These are phyloP conservation scores for Suillus alpinus DNA, from an alignment of 768 basidiomycete genomes.

Conservation along the genomic window DNA sequence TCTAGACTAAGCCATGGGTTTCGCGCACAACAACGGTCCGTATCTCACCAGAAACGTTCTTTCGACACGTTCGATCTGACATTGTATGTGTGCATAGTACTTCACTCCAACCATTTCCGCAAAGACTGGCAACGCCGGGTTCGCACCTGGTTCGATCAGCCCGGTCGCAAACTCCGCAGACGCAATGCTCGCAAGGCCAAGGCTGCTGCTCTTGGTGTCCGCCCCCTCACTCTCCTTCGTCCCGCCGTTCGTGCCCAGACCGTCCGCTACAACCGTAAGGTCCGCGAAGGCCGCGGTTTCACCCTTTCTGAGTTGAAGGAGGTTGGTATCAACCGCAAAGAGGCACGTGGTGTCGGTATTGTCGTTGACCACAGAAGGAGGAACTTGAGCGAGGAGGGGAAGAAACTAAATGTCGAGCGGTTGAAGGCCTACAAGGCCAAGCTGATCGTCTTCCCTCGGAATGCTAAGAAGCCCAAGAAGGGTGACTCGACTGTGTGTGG, in stretches of 20 bases:
- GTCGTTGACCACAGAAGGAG: constrained; percentile 96
- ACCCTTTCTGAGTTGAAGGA: constrained; percentile 92
- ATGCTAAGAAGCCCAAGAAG: constrained; percentile 93
- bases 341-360: constrained; percentile 89
- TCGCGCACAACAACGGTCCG: constrained; percentile 35
- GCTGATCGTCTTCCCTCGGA: constrained; percentile 96
- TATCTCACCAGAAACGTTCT: constrained; percentile 21
- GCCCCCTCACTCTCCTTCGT: constrained; percentile 87
- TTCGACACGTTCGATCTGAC: constrained; percentile 15
- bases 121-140: constrained; percentile 99
- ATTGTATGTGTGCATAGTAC: constrained; percentile 46
- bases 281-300: constrained; percentile 97
- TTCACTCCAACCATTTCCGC: constrained; percentile 92
- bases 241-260: constrained; percentile 97
- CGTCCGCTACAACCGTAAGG: constrained; percentile 96
- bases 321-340: constrained; percentile 91
- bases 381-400: constrained; percentile 95
- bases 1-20: constrained; percentile 34
- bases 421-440: constrained; percentile 90
- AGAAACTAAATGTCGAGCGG: constrained; percentile 91
- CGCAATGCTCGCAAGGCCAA: constrained; percentile 90
- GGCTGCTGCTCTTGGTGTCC: constrained; percentile 87
- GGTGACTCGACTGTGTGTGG: constrained; percentile 83
- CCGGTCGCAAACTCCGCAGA: constrained; percentile 94
- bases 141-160: constrained; percentile 98